Percentiles rank a stretch among this genome's conserved stretches.
These are phyloP conservation scores for Pseudogymnoascus sp. DNA, from an alignment of 2,329 filamentous ascomycete species.

Conservation along the genomic window DNA sequence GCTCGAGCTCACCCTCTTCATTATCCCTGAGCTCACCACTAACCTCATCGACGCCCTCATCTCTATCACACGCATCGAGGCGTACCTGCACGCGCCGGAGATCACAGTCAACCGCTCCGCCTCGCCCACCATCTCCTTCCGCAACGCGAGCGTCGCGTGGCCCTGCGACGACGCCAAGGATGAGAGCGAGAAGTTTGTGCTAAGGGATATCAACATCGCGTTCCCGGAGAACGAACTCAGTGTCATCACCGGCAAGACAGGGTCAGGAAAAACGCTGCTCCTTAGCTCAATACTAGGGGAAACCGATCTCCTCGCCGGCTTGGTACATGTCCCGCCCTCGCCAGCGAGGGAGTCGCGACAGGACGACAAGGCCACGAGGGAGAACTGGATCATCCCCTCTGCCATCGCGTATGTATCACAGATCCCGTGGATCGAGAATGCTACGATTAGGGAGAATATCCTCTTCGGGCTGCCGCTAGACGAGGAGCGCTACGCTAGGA, in stretches of 20 bases:
- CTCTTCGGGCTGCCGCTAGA: slow-evolving; percentile 66
- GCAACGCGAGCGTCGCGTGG: slow-evolving; percentile 65
- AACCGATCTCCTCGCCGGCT: slow-evolving; percentile 58
- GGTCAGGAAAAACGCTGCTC: slow-evolving; percentile 68
- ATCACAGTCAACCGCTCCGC: slow-evolving; percentile 45
- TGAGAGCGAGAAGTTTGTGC: slow-evolving; percentile 51
- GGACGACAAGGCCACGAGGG: slow-evolving; percentile 50
- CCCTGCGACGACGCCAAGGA: slow-evolving; percentile 57
- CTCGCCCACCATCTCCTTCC: slow-evolving; percentile 54
- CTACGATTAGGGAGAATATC: slow-evolving; percentile 69
- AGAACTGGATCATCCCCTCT: slow-evolving; percentile 60
- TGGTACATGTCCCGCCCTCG: slow-evolving; percentile 46
- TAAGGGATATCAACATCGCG: slow-evolving; percentile 54
- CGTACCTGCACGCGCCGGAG: slow-evolving; percentile 61
- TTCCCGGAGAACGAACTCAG: slow-evolving; percentile 64
- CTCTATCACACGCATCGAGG: slow-evolving; percentile 63
- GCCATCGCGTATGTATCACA: slow-evolving; percentile 70
- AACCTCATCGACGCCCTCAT: slow-evolving; percentile 64
- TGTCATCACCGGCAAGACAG: slow-evolving; percentile 69
- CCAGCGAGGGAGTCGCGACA: slow-evolving; percentile 46
- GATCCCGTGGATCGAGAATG: slow-evolving; percentile 81
- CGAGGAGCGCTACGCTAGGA: slow-evolving; percentile 59
- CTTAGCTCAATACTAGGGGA: slow-evolving; percentile 69
- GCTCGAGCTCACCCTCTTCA: slow-evolving; percentile 62
- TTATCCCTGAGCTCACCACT: slow-evolving; percentile 66